Percentiles rank a stretch among this genome's conserved stretches.
Conservation (phyloP, 306 rosid species). For the Gynostemma pentaphyllum region DNA sequence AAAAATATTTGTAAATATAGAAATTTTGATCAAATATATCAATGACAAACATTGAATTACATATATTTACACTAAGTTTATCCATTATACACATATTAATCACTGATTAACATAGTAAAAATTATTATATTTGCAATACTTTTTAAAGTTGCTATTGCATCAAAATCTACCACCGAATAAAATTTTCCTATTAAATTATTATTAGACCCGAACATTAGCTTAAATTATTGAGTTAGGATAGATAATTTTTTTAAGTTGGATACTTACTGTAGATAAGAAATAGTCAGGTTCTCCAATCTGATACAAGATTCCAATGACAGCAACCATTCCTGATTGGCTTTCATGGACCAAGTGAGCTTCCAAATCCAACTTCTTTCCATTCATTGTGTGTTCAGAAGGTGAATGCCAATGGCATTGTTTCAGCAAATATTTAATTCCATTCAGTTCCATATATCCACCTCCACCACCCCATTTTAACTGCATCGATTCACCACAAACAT, state of each 20-base stretch:
- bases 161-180: too few species aligned
- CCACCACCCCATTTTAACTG: slow-evolving; percentile 34
- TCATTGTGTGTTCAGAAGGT: slow-evolving; percentile 62
- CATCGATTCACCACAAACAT: slow-evolving; percentile 9
- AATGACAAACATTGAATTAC: too few species aligned
- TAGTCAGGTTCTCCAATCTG: slow-evolving; percentile 34
- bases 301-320: slow-evolving; percentile 51
- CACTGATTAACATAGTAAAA: too few species aligned
- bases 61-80: too few species aligned
- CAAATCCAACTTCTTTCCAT: slow-evolving; percentile 41
- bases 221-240: too few species aligned
- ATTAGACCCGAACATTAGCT: too few species aligned
- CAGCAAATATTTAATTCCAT: slow-evolving; percentile 36
- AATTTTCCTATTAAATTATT: too few species aligned
- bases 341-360: slow-evolving; percentile 68
- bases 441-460: slow-evolving; percentile 36
- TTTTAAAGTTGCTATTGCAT: too few species aligned
- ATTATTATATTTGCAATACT: too few species aligned
- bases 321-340: slow-evolving; percentile 23
- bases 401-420: slow-evolving; percentile 74
- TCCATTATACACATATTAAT: too few species aligned
- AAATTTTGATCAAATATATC: too few species aligned
- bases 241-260: neutral
- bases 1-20: too few species aligned
- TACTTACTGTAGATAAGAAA: slow-evolving; percentile 39